Base-by-base conservation (phyloP, 164 flowering plant genomes). In the Nymphaea thermarum region DNA sequence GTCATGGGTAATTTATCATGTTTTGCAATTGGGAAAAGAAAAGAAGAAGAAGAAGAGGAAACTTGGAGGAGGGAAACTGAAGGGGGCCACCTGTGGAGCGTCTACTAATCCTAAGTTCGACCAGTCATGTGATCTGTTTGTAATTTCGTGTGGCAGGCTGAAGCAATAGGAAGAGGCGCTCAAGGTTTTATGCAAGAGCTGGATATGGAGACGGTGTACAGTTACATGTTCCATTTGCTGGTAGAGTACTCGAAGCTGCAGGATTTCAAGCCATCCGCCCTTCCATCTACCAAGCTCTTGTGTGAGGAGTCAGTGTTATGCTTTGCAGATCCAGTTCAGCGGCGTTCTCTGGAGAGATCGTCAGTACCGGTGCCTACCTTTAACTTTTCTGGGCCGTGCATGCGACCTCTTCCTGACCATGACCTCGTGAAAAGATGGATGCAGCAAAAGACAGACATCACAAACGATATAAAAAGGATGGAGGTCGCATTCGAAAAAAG, bases 141-240 rank as follows among this genome's bases (percentile, higher is more conserved):
- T 25, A 25, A 25, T 25, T 25, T 25, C 36, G 64, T 17, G 12
- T 36, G 51, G 43, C 85, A 92, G 98, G 96, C 96, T 0, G 83
- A 83, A 76, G 77, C 81, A 45, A 84, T 93, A 11, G 96, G 98
- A 59, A 81, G 73, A 79, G 66, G 77, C 65, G 95, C 87, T 43
- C 95, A 88, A 64, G 68, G 73, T 59, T 80, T 84, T 64, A 90
- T 90, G 95, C 85, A 78, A 73, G 75, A 43, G 62, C 63, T 88
- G 75, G 75, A 67, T 51, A 93, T 86, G 87, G 86, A 86, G 43
- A 71, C 80, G 3, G 82, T 90, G 4, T 90, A 90, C 59, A 93
- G 87, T 70, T 90, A 90, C 78, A 90, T 93, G 96, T 86, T 76
- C 78, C 96, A 90, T 67, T 85, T 93, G 61, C 74, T 93, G 16